Base-by-base conservation (phyloP, 306 rosid genomes). In the Pyrus communis region DNA sequence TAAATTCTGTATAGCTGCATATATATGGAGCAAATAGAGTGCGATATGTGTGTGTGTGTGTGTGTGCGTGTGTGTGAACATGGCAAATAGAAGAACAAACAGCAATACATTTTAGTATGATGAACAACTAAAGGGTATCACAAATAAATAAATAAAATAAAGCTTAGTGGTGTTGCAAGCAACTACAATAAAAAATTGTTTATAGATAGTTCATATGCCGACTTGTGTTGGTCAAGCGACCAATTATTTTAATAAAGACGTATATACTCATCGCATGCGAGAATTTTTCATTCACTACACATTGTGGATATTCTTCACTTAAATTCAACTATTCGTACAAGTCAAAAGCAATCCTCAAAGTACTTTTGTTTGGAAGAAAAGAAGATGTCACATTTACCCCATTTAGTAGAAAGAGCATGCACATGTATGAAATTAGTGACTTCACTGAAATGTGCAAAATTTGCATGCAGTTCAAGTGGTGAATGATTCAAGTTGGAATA, bases 381-480 rank as follows among this genome's bases (percentile, higher is more conserved):
- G 55, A 49, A 49, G 18, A 49, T 49, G 55, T 38, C 55, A 15
- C 21, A 49, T 49, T 49, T 14, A 2, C 21, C 55, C 17, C 6
- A 49, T 46, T 13, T 14, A 15, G 2, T 49, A 14, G 19, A 15
- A 49, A 15, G 54, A 49, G 54, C 19, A 49, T 49, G 55, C 9
- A 25, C 27, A 7, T 11, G 1, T 11, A 27, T 61, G 33, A 28
- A 23, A 14, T 27, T 27, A 6, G 67, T 30, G 58, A 73, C 68
- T 25, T 10, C 19, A 60, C 14, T 25, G 28, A 40, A 9, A 22
- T 9, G 3, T 74, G 46, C 2, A 52, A 43, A 31, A 6, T 57
- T 22, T 69, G 90, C 96, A 95, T 69, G 91, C 96, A 95, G 98
- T 89, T 70, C 77, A 77, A 75, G 97, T 69, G 71, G 97, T 88